These are phyloP conservation scores for Escovopsis sp. DNA, from an alignment of 2,329 filamentous ascomycete genomes.

Conservation along the genomic window DNA sequence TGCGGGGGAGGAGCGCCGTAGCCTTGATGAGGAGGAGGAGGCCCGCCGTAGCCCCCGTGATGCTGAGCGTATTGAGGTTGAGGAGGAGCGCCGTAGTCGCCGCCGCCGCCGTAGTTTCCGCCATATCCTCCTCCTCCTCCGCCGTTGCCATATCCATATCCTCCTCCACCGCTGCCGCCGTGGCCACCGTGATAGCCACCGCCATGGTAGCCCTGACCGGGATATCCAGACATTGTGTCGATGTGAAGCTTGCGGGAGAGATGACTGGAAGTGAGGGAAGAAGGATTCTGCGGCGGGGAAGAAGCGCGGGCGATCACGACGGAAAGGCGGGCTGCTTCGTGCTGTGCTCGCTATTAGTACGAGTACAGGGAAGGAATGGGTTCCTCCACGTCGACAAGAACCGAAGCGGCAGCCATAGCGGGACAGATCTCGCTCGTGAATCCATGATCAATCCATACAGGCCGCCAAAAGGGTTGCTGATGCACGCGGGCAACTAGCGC, in stretches of 20 bases:
- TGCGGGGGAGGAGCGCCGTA: constrained; percentile 9
- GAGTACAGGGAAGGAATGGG: too few relatives aligned
- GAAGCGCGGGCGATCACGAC: background rate
- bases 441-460: too few relatives aligned
- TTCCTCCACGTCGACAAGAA: too few relatives aligned
- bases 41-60: constrained; percentile 12
- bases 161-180: constrained; percentile 16
- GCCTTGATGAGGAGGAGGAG: constrained; percentile 8
- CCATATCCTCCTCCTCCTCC: constrained; percentile 6
- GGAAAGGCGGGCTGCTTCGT: too few relatives aligned
- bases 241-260: background rate
- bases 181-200: constrained; percentile 7
- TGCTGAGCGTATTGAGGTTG: constrained; percentile 1
- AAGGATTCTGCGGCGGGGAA: background rate
- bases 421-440: too few relatives aligned
- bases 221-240: constrained; percentile 24
- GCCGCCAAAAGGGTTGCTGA: too few relatives aligned
- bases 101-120: constrained; percentile 9
- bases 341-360: too few relatives aligned
- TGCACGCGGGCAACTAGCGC: too few relatives aligned
- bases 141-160: constrained; percentile 16
- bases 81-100: constrained; percentile 14
- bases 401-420: too few relatives aligned
- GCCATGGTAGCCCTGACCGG: constrained; percentile 26
- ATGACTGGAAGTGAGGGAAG: background rate